These are phyloP conservation scores for Fusarium pseudonygamai DNA, from an alignment of 2,329 filamentous ascomycete genomes.

Conservation along the genomic window DNA sequence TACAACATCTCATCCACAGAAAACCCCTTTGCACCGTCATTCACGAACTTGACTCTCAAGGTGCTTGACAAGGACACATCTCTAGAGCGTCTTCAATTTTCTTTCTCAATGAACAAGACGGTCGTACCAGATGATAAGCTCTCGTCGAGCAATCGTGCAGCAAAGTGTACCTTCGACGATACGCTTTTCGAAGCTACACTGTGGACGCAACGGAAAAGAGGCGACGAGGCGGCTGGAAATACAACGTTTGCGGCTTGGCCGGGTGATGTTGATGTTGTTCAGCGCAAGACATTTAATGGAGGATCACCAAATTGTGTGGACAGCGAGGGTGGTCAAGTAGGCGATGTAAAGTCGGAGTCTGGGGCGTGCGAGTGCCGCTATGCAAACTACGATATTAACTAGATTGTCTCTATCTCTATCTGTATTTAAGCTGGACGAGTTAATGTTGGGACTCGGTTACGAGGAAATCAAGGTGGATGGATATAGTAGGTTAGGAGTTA, in stretches of 20 bases:
- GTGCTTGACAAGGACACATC: constrained; percentile 57
- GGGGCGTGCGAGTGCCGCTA: constrained; percentile 54
- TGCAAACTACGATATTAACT: constrained; percentile 44
- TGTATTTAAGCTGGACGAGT: not conserved
- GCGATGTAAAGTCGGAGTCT: constrained; percentile 48
- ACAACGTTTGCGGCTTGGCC: constrained; percentile 60
- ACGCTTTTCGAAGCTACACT: constrained; percentile 66
- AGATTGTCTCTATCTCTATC: not conserved
- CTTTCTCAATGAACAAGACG: constrained; percentile 60
- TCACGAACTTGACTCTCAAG: constrained; percentile 61
- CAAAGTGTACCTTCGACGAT: constrained; percentile 66
- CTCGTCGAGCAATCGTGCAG: constrained; percentile 53
- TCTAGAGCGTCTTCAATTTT: constrained; percentile 68
- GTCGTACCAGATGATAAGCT: constrained; percentile 59
- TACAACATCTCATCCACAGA: constrained; percentile 65
- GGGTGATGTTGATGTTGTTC: constrained; percentile 64
- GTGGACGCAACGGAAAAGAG: constrained; percentile 60
- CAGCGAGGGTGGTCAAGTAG: constrained; percentile 48
- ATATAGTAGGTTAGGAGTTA: constrained; percentile 15
- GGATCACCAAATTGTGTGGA: constrained; percentile 65
- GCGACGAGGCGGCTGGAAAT: constrained; percentile 16
- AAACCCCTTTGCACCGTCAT: constrained; percentile 66
- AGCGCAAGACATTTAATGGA: constrained; percentile 53
- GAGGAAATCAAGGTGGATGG: not conserved
- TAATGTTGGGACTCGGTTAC: not conserved